Evolutionary conservation across 1,139 yeast species (phyloP), one percentile per base, ranked within the genome.

Genomic region (Saccharomyces hybrid): DNA sequence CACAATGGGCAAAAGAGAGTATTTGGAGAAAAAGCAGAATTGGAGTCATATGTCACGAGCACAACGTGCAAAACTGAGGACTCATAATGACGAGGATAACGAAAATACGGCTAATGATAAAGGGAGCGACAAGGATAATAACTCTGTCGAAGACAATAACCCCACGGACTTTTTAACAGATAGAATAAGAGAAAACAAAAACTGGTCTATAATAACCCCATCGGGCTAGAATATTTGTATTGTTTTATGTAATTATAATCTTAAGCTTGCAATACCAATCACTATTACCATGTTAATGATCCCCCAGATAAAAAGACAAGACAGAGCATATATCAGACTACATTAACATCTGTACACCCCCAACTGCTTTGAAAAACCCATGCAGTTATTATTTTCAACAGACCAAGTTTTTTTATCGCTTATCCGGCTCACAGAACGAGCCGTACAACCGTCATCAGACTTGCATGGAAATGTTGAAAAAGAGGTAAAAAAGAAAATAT

Each of bases 1-100:
- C 30, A 50, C 28, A 9, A 60, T 60, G 61, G 58, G 58, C 50
- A 60, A 53, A 34, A 57, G 57, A 34, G 63, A 60, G 27, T 60
- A 53, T 34, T 47, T 59, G 50, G 60, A 60, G 42, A 56, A 52
- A 50, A 59, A 56, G 32, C 54, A 53, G 34, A 52, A 55, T 3
- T 53, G 54, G 53, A 47, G 50, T 25, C 53, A 55, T 16, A 7
- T 47, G 41, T 53, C 53, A 3, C 41, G 32, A 2, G 13, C 51
- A 23, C 53, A 52, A 31, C 47, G 53, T 25, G 50, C 44, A 4
- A 51, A 47, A 30, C 23, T 49, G 20, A 44, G 56, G 26, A 55
- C 44, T 7, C 23, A 32, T 46, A 25, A 26, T 14, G 28, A 26
- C 31, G 31, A 27, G 9, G 25, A 28, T 30, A 25, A 27, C 42